Evolutionary conservation across 495 filamentous ascomycete genomes (phyloP).

Genomic region (Glutinoglossum americanum): DNA sequence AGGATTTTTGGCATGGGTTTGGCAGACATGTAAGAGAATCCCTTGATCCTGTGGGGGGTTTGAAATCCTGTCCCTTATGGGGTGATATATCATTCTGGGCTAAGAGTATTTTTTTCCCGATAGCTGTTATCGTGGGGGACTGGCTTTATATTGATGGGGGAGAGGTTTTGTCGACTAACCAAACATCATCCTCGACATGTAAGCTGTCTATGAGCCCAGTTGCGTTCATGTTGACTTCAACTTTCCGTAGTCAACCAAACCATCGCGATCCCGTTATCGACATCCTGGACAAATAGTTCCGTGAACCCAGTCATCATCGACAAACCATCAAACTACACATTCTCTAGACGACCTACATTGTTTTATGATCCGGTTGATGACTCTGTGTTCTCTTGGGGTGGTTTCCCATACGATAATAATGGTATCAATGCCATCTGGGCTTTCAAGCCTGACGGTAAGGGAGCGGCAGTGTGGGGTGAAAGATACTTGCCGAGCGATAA

Average conservation of each 20-base stretch:
- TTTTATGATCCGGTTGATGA: not conserved
- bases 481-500: not conserved
- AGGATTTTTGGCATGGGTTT: too few species aligned
- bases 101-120: too few species aligned
- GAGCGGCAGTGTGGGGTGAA: not conserved
- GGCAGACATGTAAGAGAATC: too few species aligned
- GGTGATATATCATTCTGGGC: too few species aligned
- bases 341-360: not conserved
- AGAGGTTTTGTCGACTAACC: not conserved
- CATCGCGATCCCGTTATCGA: not conserved
- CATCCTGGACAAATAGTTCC: not conserved
- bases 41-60: too few species aligned
- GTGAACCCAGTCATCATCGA: not conserved
- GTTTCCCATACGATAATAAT: not conserved
- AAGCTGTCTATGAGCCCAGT: not conserved
- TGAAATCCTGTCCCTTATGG: too few species aligned
- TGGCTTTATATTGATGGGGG: constrained; percentile 5
- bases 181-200: not conserved
- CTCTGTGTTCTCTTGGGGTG: not conserved
- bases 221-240: not conserved
- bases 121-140: constrained; percentile 1
- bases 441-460: not conserved
- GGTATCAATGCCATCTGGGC: not conserved
- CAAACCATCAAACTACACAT: not conserved
- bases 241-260: not conserved